Evolutionary conservation across 2,329 filamentous ascomycete species (phyloP).

Genomic region (Pseudogymnoascus sp.): DNA sequence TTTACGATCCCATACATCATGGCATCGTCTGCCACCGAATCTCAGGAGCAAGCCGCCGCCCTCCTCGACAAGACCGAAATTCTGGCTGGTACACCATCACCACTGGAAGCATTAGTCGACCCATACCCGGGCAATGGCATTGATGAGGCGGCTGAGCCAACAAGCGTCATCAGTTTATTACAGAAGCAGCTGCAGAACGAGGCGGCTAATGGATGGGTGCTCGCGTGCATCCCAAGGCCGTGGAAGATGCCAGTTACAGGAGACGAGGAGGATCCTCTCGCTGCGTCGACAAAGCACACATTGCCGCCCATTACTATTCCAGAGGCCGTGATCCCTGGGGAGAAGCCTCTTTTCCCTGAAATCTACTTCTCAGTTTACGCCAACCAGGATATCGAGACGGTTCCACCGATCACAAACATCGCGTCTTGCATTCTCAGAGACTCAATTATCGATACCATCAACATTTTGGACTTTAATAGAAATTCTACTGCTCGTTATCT

Average conservation of each 20-base stretch:
- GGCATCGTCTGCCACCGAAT: slow-evolving; percentile 61
- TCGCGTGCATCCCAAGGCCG: slow-evolving; percentile 61
- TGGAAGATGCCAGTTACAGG: slow-evolving; percentile 56
- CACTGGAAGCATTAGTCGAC: slow-evolving; percentile 78
- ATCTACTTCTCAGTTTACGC: slow-evolving; percentile 89
- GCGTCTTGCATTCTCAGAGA: slow-evolving; percentile 81
- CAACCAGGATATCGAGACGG: slow-evolving; percentile 80
- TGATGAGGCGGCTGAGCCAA: slow-evolving; percentile 53
- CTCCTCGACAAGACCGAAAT: slow-evolving; percentile 92
- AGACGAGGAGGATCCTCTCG: slow-evolving; percentile 52
- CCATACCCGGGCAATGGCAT: slow-evolving; percentile 65
- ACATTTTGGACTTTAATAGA: slow-evolving; percentile 87
- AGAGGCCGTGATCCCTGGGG: slow-evolving; percentile 64
- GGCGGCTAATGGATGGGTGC: slow-evolving; percentile 64
- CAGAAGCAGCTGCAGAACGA: slow-evolving; percentile 82
- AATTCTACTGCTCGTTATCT: slow-evolving; percentile 79
- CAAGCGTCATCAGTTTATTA: slow-evolving; percentile 71
- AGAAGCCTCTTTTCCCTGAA: slow-evolving; percentile 78
- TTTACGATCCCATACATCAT: slow-evolving; percentile 89
- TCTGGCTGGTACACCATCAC: slow-evolving; percentile 81
- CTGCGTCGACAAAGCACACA: slow-evolving; percentile 59
- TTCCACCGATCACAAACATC: slow-evolving; percentile 69
- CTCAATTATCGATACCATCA: slow-evolving; percentile 83
- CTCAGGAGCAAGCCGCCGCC: slow-evolving; percentile 66
- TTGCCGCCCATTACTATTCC: slow-evolving; percentile 74